Evolutionary conservation across 495 filamentous ascomycete genomes (phyloP).

Genomic region (Penicillium crystallinum): DNA sequence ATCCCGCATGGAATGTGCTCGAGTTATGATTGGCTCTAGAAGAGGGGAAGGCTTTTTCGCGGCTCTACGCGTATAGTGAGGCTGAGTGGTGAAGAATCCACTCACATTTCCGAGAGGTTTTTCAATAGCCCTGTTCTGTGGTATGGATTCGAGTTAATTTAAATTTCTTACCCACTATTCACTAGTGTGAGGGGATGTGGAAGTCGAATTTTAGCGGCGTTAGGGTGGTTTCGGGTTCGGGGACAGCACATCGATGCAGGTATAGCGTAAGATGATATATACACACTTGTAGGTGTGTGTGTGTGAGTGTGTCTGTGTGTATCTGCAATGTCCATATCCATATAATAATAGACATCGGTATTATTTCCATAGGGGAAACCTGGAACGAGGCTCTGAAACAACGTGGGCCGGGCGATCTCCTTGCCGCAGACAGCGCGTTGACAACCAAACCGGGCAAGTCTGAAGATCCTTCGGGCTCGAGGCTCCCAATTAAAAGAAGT

Average conservation of each 20-base stretch:
- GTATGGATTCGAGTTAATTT: background rate
- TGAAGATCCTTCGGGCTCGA: conserved; percentile 1
- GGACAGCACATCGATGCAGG: background rate
- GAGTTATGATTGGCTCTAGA: background rate
- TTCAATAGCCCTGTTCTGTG: background rate
- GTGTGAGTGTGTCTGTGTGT: no score
- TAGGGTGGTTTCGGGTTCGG: background rate
- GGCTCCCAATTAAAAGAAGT: background rate
- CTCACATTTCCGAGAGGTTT: background rate
- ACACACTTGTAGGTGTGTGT: no score
- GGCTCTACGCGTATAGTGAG: conserved; percentile 27
- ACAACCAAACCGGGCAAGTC: background rate
- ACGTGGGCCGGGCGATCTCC: conserved; percentile 6
- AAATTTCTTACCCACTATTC: background rate
- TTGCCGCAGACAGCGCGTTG: conserved; percentile 6
- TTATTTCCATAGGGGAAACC: no score
- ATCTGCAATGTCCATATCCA: no score
- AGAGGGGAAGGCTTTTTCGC: conserved; percentile 20
- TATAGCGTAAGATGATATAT: background rate
- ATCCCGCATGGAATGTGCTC: background rate
- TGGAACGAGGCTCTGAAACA: conserved; percentile 7
- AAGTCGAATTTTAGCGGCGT: background rate
- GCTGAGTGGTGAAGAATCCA: conserved; percentile 19
- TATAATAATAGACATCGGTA: no score
- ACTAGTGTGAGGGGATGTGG: background rate